phyloP scores from a whole-genome alignment of 495 filamentous ascomycete species.

The Haplographium delicatum region DNA sequence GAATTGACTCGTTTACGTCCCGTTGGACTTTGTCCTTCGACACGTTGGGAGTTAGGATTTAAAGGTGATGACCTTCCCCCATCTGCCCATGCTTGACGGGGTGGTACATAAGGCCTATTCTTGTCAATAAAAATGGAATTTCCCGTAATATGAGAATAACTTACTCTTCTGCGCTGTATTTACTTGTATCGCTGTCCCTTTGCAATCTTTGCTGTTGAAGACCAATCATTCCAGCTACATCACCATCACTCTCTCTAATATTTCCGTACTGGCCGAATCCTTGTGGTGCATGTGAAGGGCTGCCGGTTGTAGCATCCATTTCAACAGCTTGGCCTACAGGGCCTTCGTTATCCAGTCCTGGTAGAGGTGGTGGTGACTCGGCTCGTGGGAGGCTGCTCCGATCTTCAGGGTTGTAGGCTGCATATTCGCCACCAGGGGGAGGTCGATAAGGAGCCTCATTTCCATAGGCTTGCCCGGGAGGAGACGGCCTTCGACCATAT shows the following conservation, averaged over 20 bases:
- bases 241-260: slow-evolving; percentile 60
- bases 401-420: slow-evolving; percentile 37
- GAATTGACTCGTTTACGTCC: slow-evolving; percentile 34
- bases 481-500: slow-evolving; percentile 15
- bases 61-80: slow-evolving; percentile 39
- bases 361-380: slow-evolving; percentile 61
- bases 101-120: slow-evolving; percentile 55
- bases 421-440: slow-evolving; percentile 29
- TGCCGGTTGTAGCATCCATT: slow-evolving; percentile 67
- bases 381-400: slow-evolving; percentile 40
- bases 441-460: slow-evolving; percentile 10
- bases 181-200: slow-evolving; percentile 55
- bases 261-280: slow-evolving; percentile 43
- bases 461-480: slow-evolving; percentile 7
- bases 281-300: slow-evolving; percentile 33
- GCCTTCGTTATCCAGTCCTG: slow-evolving; percentile 40
- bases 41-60: slow-evolving; percentile 27
- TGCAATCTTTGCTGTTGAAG: slow-evolving; percentile 52
- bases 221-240: slow-evolving; percentile 63
- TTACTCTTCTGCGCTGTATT: slow-evolving; percentile 72
- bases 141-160: slow-evolving; percentile 27
- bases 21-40: slow-evolving; percentile 26
- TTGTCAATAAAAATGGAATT: slow-evolving; percentile 26
- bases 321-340: slow-evolving; percentile 72
- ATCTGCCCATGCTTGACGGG: slow-evolving; percentile 53